Conservation (phyloP, 1,284 basidiomycete species). For the Schizopora paradoxa region DNA sequence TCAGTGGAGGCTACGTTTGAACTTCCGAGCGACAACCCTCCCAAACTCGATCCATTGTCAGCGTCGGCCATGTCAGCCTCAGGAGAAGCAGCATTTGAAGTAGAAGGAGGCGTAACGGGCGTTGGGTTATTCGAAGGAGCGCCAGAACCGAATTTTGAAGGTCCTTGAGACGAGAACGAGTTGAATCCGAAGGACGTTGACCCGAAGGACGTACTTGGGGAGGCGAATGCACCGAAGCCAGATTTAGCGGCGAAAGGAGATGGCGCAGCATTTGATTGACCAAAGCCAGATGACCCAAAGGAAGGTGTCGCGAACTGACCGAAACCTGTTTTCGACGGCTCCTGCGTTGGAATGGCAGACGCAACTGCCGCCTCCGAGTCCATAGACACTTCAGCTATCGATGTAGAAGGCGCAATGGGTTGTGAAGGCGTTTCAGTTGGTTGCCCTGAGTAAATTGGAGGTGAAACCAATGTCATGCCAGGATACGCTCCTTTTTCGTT, state of each 20-base stretch:
- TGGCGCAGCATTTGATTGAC: conserved; percentile 11
- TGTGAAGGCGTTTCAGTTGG: conserved; percentile 5
- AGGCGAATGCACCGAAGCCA: conserved; percentile 21
- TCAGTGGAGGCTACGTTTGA: conserved; percentile 1
- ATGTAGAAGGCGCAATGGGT: conserved; percentile 15
- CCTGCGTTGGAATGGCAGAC: conserved; percentile 1
- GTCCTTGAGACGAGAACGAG: conserved; percentile 26
- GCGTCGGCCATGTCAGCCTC: conserved; percentile 20
- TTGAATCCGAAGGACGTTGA: conserved; percentile 26
- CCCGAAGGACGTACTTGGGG: background rate
- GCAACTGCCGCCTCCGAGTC: conserved; percentile 28
- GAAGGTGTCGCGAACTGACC: conserved; percentile 4
- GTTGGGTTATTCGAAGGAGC: background rate
- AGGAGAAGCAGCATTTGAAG: conserved; percentile 20
- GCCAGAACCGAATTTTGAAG: conserved; percentile 30
- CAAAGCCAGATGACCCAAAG: conserved; percentile 9
- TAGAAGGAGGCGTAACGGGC: conserved; percentile 3
- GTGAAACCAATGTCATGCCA: conserved; percentile 38
- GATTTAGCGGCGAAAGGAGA: conserved; percentile 16
- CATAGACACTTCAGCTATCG: conserved; percentile 26
- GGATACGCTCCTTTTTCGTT: conserved; percentile 50
- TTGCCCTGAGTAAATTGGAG: conserved; percentile 10
- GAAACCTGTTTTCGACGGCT: conserved; percentile 5
- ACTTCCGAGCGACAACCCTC: conserved; percentile 13
- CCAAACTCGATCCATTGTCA: conserved; percentile 6